Conservation (phyloP, 768 basidiomycete genomes). For the Pulveroboletus ravenelii region DNA sequence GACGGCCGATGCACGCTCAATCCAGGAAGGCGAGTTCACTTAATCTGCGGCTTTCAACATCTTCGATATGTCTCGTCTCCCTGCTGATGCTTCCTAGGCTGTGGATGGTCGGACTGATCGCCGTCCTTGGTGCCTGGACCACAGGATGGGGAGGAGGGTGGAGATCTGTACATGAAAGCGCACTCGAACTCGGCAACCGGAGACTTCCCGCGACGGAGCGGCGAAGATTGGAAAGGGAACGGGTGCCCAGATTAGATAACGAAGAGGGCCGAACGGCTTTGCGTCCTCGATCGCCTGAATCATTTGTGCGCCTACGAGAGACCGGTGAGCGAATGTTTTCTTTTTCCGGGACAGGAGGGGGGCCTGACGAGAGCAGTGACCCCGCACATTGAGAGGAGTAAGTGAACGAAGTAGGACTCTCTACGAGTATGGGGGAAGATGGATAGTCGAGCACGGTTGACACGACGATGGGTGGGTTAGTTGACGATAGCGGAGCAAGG, state of each 20-base stretch:
- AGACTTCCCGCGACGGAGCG: constrained; percentile 39
- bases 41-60: constrained; percentile 65
- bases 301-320: constrained; percentile 18
- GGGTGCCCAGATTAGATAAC: constrained; percentile 30
- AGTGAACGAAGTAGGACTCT: constrained; percentile 24
- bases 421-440: constrained; percentile 6
- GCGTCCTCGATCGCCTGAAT: constrained; percentile 15
- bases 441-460: constrained; percentile 10
- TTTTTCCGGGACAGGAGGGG: constrained; percentile 12
- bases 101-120: constrained; percentile 58
- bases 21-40: constrained; percentile 67
- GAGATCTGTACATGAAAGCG: constrained; percentile 24
- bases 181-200: constrained; percentile 14
- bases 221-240: constrained; percentile 42
- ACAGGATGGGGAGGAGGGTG: constrained; percentile 23
- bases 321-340: not conserved
- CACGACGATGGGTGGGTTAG: constrained; percentile 16
- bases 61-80: constrained; percentile 51
- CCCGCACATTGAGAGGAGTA: constrained; percentile 22
- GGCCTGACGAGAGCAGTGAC: constrained; percentile 11
- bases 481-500: constrained; percentile 1
- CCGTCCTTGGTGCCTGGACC: constrained; percentile 30
- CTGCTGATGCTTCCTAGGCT: constrained; percentile 51
- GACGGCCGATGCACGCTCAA: constrained; percentile 15
- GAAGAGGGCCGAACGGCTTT: not conserved